Conservation (phyloP, 495 filamentous ascomycete genomes). For the Trichoderma erinaceum region DNA sequence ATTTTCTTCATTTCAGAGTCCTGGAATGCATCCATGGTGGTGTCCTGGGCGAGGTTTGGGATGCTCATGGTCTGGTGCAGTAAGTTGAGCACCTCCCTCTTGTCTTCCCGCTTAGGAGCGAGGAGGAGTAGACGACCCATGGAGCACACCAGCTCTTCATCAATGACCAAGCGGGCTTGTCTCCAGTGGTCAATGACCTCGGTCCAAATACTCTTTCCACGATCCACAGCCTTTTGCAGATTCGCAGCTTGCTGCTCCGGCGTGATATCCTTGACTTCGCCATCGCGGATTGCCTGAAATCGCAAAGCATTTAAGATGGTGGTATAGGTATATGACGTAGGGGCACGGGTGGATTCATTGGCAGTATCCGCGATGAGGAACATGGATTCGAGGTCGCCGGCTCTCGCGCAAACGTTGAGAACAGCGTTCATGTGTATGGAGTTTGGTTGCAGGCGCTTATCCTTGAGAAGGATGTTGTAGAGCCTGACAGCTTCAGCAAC, state of each 20-base stretch:
- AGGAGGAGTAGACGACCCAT: constrained; percentile 70
- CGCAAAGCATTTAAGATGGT: constrained; percentile 70
- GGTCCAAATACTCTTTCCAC: constrained; percentile 69
- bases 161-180: constrained; percentile 58
- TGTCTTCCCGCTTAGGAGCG: constrained; percentile 47
- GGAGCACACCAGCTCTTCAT: constrained; percentile 64
- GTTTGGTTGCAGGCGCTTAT: constrained; percentile 54
- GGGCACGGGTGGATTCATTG: constrained; percentile 49
- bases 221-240: constrained; percentile 36
- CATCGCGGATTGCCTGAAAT: constrained; percentile 18
- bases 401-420: constrained; percentile 67
- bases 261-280: constrained; percentile 19
- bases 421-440: constrained; percentile 83
- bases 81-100: constrained; percentile 63
- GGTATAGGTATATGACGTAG: constrained; percentile 68
- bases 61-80: constrained; percentile 72
- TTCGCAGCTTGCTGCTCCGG: constrained; percentile 25
- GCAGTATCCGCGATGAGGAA: constrained; percentile 67
- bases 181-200: constrained; percentile 69
- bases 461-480: constrained; percentile 64
- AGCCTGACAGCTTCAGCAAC: constrained; percentile 58
- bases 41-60: constrained; percentile 30
- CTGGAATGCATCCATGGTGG: constrained; percentile 15
- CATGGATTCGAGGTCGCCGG: constrained; percentile 64
- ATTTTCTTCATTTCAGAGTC: constrained; percentile 6